Evolutionary conservation across 1,284 basidiomycete genomes (phyloP), one percentile per base, ranked within the genome.

Genomic region (Taiwanofungus camphoratus): DNA sequence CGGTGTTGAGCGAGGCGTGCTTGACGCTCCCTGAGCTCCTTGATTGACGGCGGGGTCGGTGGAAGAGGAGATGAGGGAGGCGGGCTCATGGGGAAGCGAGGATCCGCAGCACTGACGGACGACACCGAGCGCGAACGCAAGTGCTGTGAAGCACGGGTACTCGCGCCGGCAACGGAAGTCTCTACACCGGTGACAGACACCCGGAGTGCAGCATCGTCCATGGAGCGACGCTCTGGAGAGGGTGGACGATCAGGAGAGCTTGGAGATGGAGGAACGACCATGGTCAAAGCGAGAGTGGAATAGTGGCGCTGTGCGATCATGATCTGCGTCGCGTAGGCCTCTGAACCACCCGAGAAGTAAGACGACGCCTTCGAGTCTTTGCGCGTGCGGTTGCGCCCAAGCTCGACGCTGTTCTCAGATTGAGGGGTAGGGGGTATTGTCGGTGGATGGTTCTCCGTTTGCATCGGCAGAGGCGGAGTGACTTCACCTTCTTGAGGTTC

Each of bases 261-360:
- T n/a, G n/a, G n/a, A 5, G 71, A 76, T 4, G 71, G 63, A 8
- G 70, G 65, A 19, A 83, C 65, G 9, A 77, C 63, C 31, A 83
- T 61, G 7, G 78, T 83, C 45, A 75, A 76, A 0, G 81, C 82
- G 36, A 83, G 64, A 1, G 79, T 63, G 4, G 81, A 83, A 52
- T 81, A 82, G 55, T 83, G 81, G 35, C 76, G 69, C 54, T 83
- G 77, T 0, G 80, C 82, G 44, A 80, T 64, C 79, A 84, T 80
- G 52, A 84, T 79, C 45, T 65, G 66, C 29, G 74, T 75, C 5
- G 70, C 69, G 48, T 69, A 72, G 0, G 67, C 71, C 23, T 78
- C 79, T 33, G 77, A 74, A 1, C 54, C 66, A 15, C 60, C 66
- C 15, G 76, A 78, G 42, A 68, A 57, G 51, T 71, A 69, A 11